Base-by-base conservation (phyloP, 179 eudicot genomes). In the Spergularia azorica region DNA sequence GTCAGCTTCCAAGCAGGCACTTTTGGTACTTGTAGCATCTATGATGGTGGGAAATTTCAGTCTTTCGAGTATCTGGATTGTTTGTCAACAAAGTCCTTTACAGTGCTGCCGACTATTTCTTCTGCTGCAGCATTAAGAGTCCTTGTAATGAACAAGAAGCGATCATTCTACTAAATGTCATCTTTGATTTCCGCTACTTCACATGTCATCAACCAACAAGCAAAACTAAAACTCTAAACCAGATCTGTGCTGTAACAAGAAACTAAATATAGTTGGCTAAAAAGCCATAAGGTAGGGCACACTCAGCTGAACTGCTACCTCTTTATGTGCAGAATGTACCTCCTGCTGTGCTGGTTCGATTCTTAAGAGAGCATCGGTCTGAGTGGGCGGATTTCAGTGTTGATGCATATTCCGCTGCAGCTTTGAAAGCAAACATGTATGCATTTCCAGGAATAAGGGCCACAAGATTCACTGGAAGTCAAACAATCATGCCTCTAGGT, bases 341-440 rank as follows among this genome's bases (percentile, higher is more conserved):
- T 76, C 84, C 88, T 13, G 82, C 85, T 17, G 74, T 81, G 61
- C 73, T 87, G 46, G 87, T 87, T 75, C 79, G 83, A 70, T 85
- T 81, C 76, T 72, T 87, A 73, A 85, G 90, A 62, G 90, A 87
- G 79, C 90, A 86, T 77, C 88, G 88, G 4, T 85, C 88, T 12
- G 88, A 87, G 79, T 87, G 90, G 90, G 90, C 90, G 4, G 90
- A 87, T 75, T 79, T 79, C 59, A 78, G 78, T 57, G 81, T 87
- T 67, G 90, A 87, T 70, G 86, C 87, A 1, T 81, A 84, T 76
- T 72, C 80, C 50, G 90, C 90, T 14, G 81, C 86, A 2, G 84
- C 88, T 59, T 32, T 83, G 58, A 83, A 85, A 67, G 76, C 84
- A 18, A 83, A 71, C 36, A 55, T 82, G 9, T 79, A 75, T 70